Conservation (phyloP, 208 protist genomes). For the Angomonas ambiguus region DNA sequence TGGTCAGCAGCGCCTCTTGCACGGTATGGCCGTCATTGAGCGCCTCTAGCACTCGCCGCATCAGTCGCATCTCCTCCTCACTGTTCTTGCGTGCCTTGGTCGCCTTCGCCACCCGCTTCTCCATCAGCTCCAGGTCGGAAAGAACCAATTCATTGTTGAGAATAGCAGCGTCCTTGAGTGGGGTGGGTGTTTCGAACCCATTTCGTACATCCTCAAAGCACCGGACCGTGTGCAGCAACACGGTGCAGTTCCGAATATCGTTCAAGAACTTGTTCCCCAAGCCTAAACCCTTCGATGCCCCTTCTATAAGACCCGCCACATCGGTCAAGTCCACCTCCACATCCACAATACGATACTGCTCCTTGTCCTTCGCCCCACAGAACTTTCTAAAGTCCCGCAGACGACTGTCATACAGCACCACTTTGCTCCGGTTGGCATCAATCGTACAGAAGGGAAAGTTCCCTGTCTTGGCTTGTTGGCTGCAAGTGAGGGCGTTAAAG, state of each 20-base stretch:
- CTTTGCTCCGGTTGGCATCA: slow-evolving; percentile 82
- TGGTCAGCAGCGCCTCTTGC: neutral
- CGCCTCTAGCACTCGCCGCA: slow-evolving; percentile 39
- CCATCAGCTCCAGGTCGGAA: slow-evolving; percentile 74
- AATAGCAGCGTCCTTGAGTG: slow-evolving; percentile 71
- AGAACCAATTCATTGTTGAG: slow-evolving; percentile 80
- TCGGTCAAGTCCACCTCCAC: slow-evolving; percentile 84
- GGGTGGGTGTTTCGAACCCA: slow-evolving; percentile 72
- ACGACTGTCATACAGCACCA: slow-evolving; percentile 70
- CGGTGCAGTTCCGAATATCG: slow-evolving; percentile 77
- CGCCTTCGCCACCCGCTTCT: slow-evolving; percentile 47
- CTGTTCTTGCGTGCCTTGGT: slow-evolving; percentile 33
- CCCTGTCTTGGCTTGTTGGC: slow-evolving; percentile 82
- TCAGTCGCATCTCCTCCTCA: slow-evolving; percentile 38
- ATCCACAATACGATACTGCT: slow-evolving; percentile 40
- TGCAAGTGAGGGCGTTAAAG: slow-evolving; percentile 92
- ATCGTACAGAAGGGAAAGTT: slow-evolving; percentile 94
- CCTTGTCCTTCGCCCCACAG: slow-evolving; percentile 29
- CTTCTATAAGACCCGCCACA: slow-evolving; percentile 87
- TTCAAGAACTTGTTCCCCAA: slow-evolving; percentile 86
- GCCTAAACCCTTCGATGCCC: slow-evolving; percentile 78
- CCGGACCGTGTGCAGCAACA: slow-evolving; percentile 84
- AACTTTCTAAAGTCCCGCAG: slow-evolving; percentile 66
- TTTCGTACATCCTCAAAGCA: slow-evolving; percentile 84
- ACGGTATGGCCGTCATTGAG: slow-evolving; percentile 44